These are phyloP conservation scores for Globisporangium parvum DNA, from an alignment of 352 stramenopile species.

Conservation along the genomic window DNA sequence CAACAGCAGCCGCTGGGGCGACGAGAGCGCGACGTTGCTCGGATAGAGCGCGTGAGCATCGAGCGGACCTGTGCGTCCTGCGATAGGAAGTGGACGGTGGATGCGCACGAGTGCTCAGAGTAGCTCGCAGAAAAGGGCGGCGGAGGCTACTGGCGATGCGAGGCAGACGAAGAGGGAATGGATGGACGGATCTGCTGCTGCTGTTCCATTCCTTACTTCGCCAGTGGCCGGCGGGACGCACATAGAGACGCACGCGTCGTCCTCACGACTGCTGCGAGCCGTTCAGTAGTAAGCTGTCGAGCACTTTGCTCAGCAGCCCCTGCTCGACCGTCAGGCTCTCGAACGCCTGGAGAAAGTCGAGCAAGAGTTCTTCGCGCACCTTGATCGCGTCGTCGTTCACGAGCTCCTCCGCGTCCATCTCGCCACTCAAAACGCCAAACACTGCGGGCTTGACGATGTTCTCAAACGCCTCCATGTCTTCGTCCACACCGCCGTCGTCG, in stretches of 20 bases:
- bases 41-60: slow-evolving; percentile 8
- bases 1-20: slow-evolving; percentile 10
- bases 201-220: background rate
- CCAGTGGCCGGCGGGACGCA: too few relatives aligned
- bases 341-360: slow-evolving; percentile 75
- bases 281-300: slow-evolving; percentile 38
- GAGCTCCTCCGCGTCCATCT: slow-evolving; percentile 21
- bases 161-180: too few relatives aligned
- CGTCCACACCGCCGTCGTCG: slow-evolving; percentile 12
- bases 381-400: slow-evolving; percentile 30
- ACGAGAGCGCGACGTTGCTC: slow-evolving; percentile 18
- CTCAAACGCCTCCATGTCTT: slow-evolving; percentile 53
- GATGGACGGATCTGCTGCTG: background rate
- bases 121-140: too few relatives aligned
- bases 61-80: background rate
- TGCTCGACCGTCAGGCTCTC: slow-evolving; percentile 66
- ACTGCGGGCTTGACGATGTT: slow-evolving; percentile 76
- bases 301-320: slow-evolving; percentile 54
- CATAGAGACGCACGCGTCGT: background rate
- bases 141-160: too few relatives aligned
- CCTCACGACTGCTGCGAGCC: slow-evolving; percentile 10
- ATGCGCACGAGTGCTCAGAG: too few relatives aligned
- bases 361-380: slow-evolving; percentile 57
- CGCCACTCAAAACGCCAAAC: slow-evolving; percentile 58
- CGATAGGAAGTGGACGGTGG: background rate